A percentile compares a stretch with the other conserved stretches of the same genome.
phyloP scores from a whole-genome alignment of 208 protist species.

The Leishmania turanica region DNA sequence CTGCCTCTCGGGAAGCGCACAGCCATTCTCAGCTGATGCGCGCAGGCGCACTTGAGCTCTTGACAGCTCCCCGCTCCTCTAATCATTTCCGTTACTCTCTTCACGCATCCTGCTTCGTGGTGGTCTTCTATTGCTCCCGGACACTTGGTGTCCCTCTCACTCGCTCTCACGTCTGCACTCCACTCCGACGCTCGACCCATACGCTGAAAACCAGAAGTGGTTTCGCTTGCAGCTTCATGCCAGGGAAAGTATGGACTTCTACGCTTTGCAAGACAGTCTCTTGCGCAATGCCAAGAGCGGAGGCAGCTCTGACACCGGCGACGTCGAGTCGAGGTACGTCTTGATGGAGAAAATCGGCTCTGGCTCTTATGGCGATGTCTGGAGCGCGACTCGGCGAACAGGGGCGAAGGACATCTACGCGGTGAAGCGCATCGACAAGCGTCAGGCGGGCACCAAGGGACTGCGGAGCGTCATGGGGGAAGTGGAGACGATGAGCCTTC shows the following conservation, averaged over 20 bases:
- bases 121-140: constrained; percentile 4
- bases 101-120: not conserved
- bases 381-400: constrained; percentile 54
- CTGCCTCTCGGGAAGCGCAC: not conserved
- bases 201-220: not conserved
- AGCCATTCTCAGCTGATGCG: not conserved
- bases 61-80: not conserved
- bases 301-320: constrained; percentile 13
- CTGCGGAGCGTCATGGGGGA: constrained; percentile 83
- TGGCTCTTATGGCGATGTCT: constrained; percentile 85
- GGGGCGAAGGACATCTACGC: constrained; percentile 53
- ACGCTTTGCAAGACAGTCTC: constrained; percentile 73
- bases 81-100: not conserved
- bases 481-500: constrained; percentile 90
- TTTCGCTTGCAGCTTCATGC: not conserved
- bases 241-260: constrained; percentile 65
- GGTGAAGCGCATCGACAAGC: constrained; percentile 88
- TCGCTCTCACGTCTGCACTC: constrained; percentile 2
- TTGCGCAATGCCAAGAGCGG: constrained; percentile 19
- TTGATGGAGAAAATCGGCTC: constrained; percentile 77
- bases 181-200: not conserved
- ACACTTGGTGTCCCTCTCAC: not conserved
- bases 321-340: constrained; percentile 55
- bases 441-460: constrained; percentile 59
- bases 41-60: not conserved